Percentiles rank a stretch among this genome's conserved stretches.
These are phyloP conservation scores for Hypoxylon sp. DNA, from an alignment of 2,329 filamentous ascomycete species.

Conservation along the genomic window DNA sequence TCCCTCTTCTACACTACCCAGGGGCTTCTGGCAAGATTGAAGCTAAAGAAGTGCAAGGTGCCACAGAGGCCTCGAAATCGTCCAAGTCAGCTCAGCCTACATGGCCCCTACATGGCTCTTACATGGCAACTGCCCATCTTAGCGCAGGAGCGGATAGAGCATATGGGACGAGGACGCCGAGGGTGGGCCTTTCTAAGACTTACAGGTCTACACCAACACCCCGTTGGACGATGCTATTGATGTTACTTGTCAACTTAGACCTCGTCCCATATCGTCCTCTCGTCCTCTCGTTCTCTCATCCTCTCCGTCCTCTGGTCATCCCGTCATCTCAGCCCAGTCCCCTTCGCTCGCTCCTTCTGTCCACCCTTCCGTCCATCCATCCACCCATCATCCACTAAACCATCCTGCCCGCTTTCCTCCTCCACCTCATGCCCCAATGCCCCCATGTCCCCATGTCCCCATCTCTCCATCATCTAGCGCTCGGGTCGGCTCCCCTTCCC, in stretches of 20 bases:
- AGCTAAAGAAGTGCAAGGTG: constrained; percentile 15
- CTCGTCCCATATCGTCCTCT: constrained; percentile 6
- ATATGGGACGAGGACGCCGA: constrained; percentile 3
- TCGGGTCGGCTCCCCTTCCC: constrained; percentile 11
- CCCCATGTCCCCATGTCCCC: neutral
- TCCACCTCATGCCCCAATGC: neutral
- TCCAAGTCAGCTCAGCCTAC: constrained; percentile 23
- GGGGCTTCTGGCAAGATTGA: constrained; percentile 4
- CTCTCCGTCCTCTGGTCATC: too few species aligned
- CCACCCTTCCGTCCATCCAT: constrained; percentile 10
- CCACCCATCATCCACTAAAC: neutral
- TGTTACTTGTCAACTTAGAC: constrained; percentile 10
- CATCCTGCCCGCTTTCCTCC: neutral
- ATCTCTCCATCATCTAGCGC: constrained; percentile 5
- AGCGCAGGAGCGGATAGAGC: constrained; percentile 10
- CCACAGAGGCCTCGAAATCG: constrained; percentile 18
- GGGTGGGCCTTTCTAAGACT: constrained; percentile 22
- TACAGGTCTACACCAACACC: constrained; percentile 24
- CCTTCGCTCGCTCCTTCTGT: neutral
- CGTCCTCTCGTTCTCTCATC: too few species aligned
- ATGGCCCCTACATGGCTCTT: constrained; percentile 2
- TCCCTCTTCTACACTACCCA: neutral
- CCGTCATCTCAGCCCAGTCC: constrained; percentile 4
- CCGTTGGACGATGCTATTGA: constrained; percentile 6
- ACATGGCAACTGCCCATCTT: constrained; percentile 2